These are phyloP conservation scores for Epithele typhae DNA, from an alignment of 768 basidiomycete species.

Conservation along the genomic window DNA sequence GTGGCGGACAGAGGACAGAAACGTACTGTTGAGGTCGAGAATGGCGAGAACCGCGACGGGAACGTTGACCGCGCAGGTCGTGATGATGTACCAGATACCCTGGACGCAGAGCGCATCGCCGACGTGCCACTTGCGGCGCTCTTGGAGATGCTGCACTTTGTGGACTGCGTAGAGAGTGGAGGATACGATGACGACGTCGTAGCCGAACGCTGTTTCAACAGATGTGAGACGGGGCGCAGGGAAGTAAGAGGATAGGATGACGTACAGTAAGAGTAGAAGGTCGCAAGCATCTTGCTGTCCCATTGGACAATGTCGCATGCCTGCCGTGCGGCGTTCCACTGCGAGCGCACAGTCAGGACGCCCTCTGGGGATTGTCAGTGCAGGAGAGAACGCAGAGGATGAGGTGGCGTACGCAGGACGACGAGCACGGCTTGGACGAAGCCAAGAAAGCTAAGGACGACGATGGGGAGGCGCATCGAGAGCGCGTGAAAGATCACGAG, in stretches of 20 bases:
- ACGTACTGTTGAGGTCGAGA: slow-evolving; percentile 11
- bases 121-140: slow-evolving; percentile 1
- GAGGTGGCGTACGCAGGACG: background rate
- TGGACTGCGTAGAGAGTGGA: slow-evolving; percentile 9
- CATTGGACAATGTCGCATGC: background rate
- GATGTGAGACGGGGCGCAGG: background rate
- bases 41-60: slow-evolving; percentile 6
- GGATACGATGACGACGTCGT: slow-evolving; percentile 9
- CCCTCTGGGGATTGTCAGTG: background rate
- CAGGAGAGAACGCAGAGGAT: too few species aligned
- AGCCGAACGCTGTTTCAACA: slow-evolving; percentile 7
- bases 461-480: background rate
- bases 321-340: background rate
- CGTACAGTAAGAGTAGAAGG: slow-evolving; percentile 9
- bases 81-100: slow-evolving; percentile 8
- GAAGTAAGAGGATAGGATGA: background rate
- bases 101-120: slow-evolving; percentile 8
- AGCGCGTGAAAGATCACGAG: background rate
- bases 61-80: slow-evolving; percentile 4
- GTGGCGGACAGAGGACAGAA: background rate
- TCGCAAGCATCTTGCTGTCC: background rate
- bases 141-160: background rate
- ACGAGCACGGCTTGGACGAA: background rate
- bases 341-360: background rate
- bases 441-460: background rate